Evolutionary conservation across 805 yeast genomes (phyloP).

Genomic region (Metschnikowia lochheadii): DNA sequence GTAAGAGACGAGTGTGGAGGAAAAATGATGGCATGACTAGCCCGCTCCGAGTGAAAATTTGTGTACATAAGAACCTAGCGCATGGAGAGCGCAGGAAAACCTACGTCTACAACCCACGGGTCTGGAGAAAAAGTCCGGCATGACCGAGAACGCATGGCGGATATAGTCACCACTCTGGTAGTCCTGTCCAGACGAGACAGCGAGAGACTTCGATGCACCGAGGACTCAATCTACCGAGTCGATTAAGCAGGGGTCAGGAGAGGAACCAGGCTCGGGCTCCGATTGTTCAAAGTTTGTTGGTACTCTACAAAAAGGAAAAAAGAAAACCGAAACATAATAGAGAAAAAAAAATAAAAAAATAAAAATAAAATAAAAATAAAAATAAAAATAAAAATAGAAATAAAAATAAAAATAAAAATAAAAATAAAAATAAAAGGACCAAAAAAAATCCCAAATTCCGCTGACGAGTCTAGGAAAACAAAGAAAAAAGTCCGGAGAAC

Average conservation of each 20-base stretch:
- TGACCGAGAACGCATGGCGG: background rate
- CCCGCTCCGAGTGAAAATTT: conserved; percentile 1
- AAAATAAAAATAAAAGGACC: background rate
- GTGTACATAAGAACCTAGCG: background rate
- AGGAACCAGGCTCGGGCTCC: background rate
- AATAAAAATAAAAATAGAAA: background rate
- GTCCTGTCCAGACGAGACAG: background rate
- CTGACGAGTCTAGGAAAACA: background rate
- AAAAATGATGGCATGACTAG: conserved; percentile 2
- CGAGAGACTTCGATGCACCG: background rate
- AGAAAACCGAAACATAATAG: no score
- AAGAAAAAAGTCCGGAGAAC: conserved; percentile 2
- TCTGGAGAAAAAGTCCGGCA: conserved; percentile 4
- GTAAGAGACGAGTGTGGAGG: conserved; percentile 2
- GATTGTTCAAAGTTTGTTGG: background rate
- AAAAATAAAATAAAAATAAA: background rate
- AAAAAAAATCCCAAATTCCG: background rate
- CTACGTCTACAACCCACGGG: background rate
- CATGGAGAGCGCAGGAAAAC: conserved; percentile 4
- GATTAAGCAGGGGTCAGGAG: background rate
- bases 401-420: background rate
- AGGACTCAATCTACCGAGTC: background rate
- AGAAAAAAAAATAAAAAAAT: background rate
- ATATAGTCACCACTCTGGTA: background rate
- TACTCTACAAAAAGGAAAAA: background rate